Evolutionary conservation across 2,329 filamentous ascomycete species (phyloP), one percentile per base, ranked within the genome.

Genomic region (Aspergillus sp.): DNA sequence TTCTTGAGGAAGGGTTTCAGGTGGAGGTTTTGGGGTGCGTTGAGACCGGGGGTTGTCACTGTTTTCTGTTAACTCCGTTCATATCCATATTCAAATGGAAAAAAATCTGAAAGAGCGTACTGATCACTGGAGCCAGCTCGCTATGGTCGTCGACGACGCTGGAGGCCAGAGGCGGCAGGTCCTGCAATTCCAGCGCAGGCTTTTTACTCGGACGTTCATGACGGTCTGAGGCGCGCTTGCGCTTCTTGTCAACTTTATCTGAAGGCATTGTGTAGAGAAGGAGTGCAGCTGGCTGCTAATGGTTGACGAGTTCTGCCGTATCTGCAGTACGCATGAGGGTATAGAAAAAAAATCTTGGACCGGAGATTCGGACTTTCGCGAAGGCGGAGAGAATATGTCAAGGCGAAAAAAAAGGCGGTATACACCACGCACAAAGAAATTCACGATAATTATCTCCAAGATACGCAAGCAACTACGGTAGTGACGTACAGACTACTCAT

Each of bases 171-270:
- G 67, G 62, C 28, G 67, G 59, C 27, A 66, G 55, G 27, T 62
- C 57, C 42, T 62, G 61, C 42, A 65, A 57, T 31, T 62, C 54
- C 37, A 66, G 60, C 7, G 72, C 69, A 6, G 67, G 52, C 61
- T 75, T 78, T 53, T 78, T 78, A 56, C 62, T 73, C 2, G 74
- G 67, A 13, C 64, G 62, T 7, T 69, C 70, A 34, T 62, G 65
- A 33, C 63, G 65, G 39, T 71, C 69, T 5, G 68, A 68, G 40
- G 62, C 60, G 45, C 74, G 66, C 64, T 78, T 78, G 52, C 75
- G 67, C 66, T 78, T 78, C 57, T 73, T 76, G 40, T 74, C 70
- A 31, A 56, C 46, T 40, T 63, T 63, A 27, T 58, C 51, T 11
- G 54, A 58, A 19, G 59, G 56, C 66, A 69, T 69, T 32, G 27